Conservation (phyloP, 305 asterid genomes). For the Solanum hybrid region DNA sequence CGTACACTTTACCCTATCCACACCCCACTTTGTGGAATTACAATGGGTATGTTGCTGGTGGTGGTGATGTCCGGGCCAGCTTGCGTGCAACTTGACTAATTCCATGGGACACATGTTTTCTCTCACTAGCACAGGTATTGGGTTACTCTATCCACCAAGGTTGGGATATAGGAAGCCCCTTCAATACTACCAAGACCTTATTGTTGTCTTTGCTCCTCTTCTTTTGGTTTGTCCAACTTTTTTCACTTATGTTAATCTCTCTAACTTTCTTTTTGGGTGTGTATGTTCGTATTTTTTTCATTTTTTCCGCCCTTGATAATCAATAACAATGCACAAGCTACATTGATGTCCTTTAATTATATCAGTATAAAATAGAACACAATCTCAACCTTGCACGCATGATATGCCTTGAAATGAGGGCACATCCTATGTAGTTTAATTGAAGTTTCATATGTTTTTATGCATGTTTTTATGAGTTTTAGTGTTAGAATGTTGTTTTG, state of each 20-base stretch:
- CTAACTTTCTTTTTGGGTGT: background rate
- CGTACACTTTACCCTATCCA: background rate
- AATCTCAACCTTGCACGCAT: background rate
- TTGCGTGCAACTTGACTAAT: background rate
- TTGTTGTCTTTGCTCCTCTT: background rate
- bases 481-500: background rate
- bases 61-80: background rate
- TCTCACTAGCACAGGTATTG: background rate
- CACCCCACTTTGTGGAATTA: background rate
- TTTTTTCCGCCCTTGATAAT: background rate
- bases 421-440: background rate
- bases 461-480: background rate
- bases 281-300: background rate
- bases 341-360: background rate
- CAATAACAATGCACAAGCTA: background rate
- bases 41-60: background rate
- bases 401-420: background rate
- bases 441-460: background rate
- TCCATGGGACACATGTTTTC: background rate
- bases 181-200: background rate
- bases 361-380: background rate
- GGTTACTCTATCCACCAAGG: background rate
- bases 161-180: background rate
- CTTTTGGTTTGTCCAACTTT: background rate
- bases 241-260: background rate